Percentiles rank a stretch among this genome's conserved stretches.
Conservation (phyloP, 306 rosid genomes). For the Prosopis cineraria region DNA sequence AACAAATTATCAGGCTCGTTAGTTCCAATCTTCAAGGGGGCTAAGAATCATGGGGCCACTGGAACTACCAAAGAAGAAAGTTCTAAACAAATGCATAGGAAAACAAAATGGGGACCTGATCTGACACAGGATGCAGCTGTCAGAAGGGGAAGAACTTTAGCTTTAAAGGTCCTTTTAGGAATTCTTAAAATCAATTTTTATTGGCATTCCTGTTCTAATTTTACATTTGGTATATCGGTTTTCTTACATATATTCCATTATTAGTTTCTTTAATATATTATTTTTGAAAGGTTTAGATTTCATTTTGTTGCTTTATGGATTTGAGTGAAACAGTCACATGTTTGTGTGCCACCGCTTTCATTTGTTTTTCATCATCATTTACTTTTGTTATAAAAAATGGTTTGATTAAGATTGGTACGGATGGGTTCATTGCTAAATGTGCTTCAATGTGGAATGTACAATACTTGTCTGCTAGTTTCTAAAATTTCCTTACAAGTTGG, state of each 20-base stretch:
- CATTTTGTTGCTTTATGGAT: slow-evolving; percentile 14
- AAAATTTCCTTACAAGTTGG: slow-evolving; percentile 37
- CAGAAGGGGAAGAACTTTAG: slow-evolving; percentile 71
- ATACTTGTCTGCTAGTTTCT: slow-evolving; percentile 41
- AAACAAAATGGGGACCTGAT: slow-evolving; percentile 90
- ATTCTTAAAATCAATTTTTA: slow-evolving; percentile 29
- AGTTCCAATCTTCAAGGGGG: slow-evolving; percentile 73
- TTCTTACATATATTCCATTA: not conserved
- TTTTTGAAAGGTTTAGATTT: slow-evolving; percentile 1
- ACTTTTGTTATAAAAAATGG: not conserved
- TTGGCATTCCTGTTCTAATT: not conserved
- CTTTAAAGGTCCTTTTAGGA: slow-evolving; percentile 70
- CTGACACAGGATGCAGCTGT: slow-evolving; percentile 67
- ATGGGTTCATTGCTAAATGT: slow-evolving; percentile 5
- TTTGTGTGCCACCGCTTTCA: not conserved
- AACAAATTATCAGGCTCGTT: slow-evolving; percentile 89
- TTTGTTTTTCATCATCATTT: not conserved
- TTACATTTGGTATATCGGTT: not conserved
- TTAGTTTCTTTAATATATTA: slow-evolving; percentile 27
- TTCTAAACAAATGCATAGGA: slow-evolving; percentile 62
- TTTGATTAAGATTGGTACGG: not conserved
- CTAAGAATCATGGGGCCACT: slow-evolving; percentile 48
- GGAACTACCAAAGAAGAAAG: slow-evolving; percentile 58
- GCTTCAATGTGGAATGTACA: slow-evolving; percentile 25
- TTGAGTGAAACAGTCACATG: slow-evolving; percentile 13